Evolutionary conservation across 2,329 filamentous ascomycete species (phyloP).

Genomic region (Plectosphaerella plurivora): DNA sequence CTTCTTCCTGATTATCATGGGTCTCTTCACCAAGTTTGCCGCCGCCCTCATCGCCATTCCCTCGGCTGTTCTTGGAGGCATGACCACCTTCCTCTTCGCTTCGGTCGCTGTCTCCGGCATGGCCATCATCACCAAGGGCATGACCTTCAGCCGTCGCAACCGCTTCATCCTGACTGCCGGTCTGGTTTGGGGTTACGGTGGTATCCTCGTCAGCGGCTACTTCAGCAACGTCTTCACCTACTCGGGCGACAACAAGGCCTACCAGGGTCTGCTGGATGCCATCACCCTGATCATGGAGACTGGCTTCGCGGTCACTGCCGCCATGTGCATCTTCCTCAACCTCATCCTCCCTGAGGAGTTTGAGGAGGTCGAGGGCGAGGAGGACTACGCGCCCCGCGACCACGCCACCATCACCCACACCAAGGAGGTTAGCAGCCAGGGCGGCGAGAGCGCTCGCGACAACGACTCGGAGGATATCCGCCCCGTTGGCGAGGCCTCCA

Average conservation of each 20-base stretch:
- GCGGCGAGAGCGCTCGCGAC: conserved; percentile 7
- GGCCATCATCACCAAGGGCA: conserved; percentile 65
- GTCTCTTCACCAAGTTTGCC: conserved; percentile 78
- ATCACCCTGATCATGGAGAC: conserved; percentile 70
- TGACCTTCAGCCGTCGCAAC: conserved; percentile 73
- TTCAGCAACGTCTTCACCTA: conserved; percentile 72
- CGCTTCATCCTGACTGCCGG: conserved; percentile 77
- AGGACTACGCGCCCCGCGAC: neutral
- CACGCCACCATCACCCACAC: conserved; percentile 1
- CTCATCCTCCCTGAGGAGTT: conserved; percentile 68
- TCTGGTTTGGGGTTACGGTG: conserved; percentile 68
- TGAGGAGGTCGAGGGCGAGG: conserved; percentile 47
- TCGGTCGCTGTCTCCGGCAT: conserved; percentile 75
- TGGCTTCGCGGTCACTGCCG: conserved; percentile 70
- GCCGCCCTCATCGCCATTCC: conserved; percentile 76
- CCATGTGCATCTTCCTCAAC: conserved; percentile 71
- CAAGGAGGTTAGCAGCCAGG: conserved; percentile 5
- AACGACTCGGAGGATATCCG: conserved; percentile 11
- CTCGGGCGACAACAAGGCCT: conserved; percentile 58
- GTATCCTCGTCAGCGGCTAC: conserved; percentile 62
- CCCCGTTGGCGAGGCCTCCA: neutral
- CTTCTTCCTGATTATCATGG: conserved; percentile 75
- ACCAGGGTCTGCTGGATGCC: conserved; percentile 72
- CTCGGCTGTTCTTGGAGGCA: conserved; percentile 56
- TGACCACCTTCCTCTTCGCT: conserved; percentile 78